Conservation (phyloP, 2,329 filamentous ascomycete species). For the Capronia epimyces region DNA sequence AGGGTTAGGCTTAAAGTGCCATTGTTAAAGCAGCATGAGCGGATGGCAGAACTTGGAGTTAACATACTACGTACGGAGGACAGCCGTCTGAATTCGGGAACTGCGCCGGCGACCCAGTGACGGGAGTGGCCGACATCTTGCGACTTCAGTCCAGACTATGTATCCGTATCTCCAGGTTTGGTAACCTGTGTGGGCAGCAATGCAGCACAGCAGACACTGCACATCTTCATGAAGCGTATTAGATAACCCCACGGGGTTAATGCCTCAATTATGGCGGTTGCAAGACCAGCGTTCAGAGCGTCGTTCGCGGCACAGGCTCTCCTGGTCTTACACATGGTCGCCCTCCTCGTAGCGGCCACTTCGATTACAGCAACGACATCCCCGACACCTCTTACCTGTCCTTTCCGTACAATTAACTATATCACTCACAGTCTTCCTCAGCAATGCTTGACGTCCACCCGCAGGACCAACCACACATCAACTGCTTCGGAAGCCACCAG, state of each 20-base stretch:
- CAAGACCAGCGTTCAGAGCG: conserved; percentile 4
- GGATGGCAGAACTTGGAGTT: too few species aligned
- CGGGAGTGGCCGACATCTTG: background rate
- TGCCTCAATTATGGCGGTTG: conserved; percentile 3
- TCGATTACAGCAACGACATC: conserved; percentile 3
- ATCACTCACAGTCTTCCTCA: conserved; percentile 73
- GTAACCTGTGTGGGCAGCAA: background rate
- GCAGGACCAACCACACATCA: conserved; percentile 21
- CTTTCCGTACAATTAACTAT: conserved; percentile 66
- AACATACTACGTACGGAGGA: too few species aligned
- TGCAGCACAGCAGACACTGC: background rate
- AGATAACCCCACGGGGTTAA: background rate
- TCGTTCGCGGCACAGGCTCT: conserved; percentile 4
- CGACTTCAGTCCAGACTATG: background rate
- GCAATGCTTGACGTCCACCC: conserved; percentile 61
- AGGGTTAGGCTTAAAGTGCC: too few species aligned
- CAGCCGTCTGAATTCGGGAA: too few species aligned
- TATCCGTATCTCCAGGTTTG: too few species aligned
- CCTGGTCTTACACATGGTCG: conserved; percentile 7
- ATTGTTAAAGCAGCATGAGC: too few species aligned
- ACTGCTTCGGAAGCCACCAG: conserved; percentile 7
- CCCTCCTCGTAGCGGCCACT: background rate
- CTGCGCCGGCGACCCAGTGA: too few species aligned
- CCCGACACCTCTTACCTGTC: conserved; percentile 37
- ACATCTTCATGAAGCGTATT: background rate